phyloP scores from a whole-genome alignment of 176 grass and related monocot species.

The Neostapfia colusana region DNA sequence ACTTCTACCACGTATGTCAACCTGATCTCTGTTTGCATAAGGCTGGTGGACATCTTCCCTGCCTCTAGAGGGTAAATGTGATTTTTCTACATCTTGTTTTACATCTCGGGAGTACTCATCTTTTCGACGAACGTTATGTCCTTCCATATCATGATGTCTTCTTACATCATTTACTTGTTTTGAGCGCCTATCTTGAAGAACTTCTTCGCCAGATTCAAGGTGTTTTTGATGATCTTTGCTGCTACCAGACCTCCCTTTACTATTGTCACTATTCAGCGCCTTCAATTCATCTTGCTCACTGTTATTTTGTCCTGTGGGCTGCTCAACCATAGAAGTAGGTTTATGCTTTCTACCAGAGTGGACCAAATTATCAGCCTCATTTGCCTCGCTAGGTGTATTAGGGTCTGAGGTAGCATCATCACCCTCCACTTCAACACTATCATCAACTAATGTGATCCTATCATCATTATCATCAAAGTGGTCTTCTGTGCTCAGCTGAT shows the following conservation, averaged over 20 bases:
- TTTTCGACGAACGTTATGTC: constrained; percentile 42
- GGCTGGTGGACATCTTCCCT: constrained; percentile 59
- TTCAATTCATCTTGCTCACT: constrained; percentile 50
- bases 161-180: constrained; percentile 50
- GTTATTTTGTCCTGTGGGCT: constrained; percentile 44
- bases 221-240: constrained; percentile 62
- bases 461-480: constrained; percentile 54
- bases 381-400: constrained; percentile 46
- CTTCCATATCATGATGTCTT: constrained; percentile 58
- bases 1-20: constrained; percentile 62
- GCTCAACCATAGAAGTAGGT: constrained; percentile 50
- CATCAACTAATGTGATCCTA: constrained; percentile 45
- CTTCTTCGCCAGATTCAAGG: constrained; percentile 69
- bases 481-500: constrained; percentile 67
- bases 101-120: constrained; percentile 43
- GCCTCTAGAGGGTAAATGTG: constrained; percentile 47
- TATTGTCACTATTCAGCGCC: constrained; percentile 58
- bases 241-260: constrained; percentile 70
- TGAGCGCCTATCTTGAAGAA: constrained; percentile 54
- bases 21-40: constrained; percentile 54
- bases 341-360: constrained; percentile 54
- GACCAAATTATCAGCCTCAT: constrained; percentile 47
- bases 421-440: constrained; percentile 67
- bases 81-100: constrained; percentile 49
- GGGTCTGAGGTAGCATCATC: constrained; percentile 68